Conservation (phyloP, 495 filamentous ascomycete species). For the Penicillium subrubescens region DNA sequence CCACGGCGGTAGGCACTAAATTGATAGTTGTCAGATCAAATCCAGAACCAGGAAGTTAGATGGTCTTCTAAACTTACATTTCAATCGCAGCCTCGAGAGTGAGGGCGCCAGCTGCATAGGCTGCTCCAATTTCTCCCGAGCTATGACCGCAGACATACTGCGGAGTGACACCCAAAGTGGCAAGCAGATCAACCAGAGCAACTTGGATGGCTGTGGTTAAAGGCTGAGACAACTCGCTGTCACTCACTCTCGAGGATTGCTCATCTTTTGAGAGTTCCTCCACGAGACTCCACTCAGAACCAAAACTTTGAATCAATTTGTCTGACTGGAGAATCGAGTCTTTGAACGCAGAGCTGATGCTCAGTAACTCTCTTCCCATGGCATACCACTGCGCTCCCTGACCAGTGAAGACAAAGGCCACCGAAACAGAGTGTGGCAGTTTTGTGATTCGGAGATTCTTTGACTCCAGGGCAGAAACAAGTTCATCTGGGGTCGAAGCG, state of each 20-base stretch:
- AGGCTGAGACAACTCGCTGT: conserved; percentile 5
- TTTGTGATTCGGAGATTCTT: not conserved
- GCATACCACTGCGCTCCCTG: conserved; percentile 15
- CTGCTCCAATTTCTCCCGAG: conserved; percentile 4
- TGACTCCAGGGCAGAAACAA: not conserved
- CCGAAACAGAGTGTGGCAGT: not conserved
- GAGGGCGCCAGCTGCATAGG: conserved; percentile 1
- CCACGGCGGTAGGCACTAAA: not conserved
- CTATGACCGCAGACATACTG: not conserved
- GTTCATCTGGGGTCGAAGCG: not conserved
- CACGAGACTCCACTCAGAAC: conserved; percentile 1
- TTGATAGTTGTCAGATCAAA: not conserved
- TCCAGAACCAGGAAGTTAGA: not conserved
- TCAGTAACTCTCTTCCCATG: conserved; percentile 13
- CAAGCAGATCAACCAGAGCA: conserved; percentile 5
- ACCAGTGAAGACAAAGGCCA: conserved; percentile 6
- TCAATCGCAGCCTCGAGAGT: not conserved
- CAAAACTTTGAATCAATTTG: not conserved
- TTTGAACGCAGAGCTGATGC: conserved; percentile 2
- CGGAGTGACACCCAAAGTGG: not conserved
- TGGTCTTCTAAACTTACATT: not conserved
- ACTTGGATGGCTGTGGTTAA: conserved; percentile 1
- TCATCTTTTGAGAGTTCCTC: conserved; percentile 6
- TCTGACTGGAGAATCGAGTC: not conserved
- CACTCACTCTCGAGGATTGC: not conserved